These are phyloP conservation scores for Lachnellula hyalina DNA, from an alignment of 2,329 filamentous ascomycete genomes.

Conservation along the genomic window DNA sequence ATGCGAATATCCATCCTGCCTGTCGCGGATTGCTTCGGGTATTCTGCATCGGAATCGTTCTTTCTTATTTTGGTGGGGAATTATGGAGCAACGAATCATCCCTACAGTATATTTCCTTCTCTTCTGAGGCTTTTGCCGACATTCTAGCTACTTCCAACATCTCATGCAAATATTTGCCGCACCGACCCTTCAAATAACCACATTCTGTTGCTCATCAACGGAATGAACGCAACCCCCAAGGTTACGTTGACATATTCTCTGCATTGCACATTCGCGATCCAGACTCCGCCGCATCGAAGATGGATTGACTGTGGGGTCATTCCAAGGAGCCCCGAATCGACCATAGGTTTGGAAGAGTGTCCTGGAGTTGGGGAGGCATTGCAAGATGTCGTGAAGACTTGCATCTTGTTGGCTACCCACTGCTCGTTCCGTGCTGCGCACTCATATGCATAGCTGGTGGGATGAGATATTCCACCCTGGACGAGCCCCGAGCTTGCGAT, in stretches of 20 bases:
- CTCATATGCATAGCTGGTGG: constrained; percentile 70
- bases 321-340: constrained; percentile 72
- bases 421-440: constrained; percentile 65
- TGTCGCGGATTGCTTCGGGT: constrained; percentile 68
- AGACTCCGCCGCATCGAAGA: constrained; percentile 64
- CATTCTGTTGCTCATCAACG: constrained; percentile 67
- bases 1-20: constrained; percentile 59
- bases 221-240: constrained; percentile 44
- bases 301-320: constrained; percentile 70
- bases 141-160: background rate
- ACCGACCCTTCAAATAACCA: constrained; percentile 73
- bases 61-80: background rate
- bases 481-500: constrained; percentile 49
- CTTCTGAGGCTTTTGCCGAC: background rate
- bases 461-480: constrained; percentile 54
- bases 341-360: constrained; percentile 67
- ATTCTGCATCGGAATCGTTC: constrained; percentile 34
- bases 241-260: constrained; percentile 63
- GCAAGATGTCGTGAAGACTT: constrained; percentile 55
- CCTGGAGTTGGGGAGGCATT: constrained; percentile 61
- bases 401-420: constrained; percentile 64
- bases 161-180: constrained; percentile 47
- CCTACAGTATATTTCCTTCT: too few relatives aligned
- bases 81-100: too few relatives aligned
- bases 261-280: constrained; percentile 58